Evolutionary conservation across 2,329 filamentous ascomycete genomes (phyloP).

Genomic region (Aureobasidium sp.): DNA sequence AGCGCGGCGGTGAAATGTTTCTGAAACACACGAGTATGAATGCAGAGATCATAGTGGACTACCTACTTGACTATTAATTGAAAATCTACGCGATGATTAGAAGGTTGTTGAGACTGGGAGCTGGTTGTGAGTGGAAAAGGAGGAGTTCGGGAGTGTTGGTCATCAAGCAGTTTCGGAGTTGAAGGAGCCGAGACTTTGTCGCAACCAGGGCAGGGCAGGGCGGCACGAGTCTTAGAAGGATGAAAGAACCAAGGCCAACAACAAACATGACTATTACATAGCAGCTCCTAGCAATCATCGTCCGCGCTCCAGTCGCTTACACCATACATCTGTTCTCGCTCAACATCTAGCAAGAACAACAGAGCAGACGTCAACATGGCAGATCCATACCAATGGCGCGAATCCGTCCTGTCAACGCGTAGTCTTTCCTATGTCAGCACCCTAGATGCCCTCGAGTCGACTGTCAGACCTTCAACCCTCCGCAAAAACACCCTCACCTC

Average conservation of each 20-base stretch:
- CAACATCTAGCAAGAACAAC: not conserved
- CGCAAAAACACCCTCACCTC: constrained; percentile 23
- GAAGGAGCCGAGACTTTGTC: not conserved
- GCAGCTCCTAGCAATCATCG: not conserved
- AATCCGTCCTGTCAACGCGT: constrained; percentile 30
- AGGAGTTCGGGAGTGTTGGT: not conserved
- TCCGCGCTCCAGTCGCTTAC: not conserved
- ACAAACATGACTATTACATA: not conserved
- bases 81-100: not conserved
- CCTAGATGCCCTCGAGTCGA: constrained; percentile 16
- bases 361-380: not conserved
- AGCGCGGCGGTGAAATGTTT: constrained; percentile 2
- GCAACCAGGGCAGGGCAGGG: no score
- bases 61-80: not conserved
- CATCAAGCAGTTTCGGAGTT: not conserved
- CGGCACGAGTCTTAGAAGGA: not conserved
- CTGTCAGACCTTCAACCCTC: constrained; percentile 13
- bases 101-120: not conserved
- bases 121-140: not conserved
- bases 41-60: not conserved
- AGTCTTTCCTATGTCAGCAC: constrained; percentile 29
- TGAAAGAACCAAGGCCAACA: not conserved
- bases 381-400: constrained; percentile 22
- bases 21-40: constrained; percentile 4
- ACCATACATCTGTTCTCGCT: not conserved